These are phyloP conservation scores for Coelastrella sp. DNA, from an alignment of 139 green algal species.

Conservation along the genomic window DNA sequence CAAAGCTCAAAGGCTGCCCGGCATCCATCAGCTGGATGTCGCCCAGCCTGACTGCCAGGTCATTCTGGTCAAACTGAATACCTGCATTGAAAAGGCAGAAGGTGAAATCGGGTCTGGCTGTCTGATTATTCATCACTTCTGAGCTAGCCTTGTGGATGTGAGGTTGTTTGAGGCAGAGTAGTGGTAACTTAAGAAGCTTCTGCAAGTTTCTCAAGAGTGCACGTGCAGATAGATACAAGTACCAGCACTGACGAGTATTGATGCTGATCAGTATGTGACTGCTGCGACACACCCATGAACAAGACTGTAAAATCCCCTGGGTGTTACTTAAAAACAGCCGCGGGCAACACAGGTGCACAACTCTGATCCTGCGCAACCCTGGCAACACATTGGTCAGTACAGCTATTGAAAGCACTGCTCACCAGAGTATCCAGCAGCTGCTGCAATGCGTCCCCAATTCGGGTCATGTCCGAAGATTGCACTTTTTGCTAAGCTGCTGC, in stretches of 20 bases:
- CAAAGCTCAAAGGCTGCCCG: conserved; percentile 95
- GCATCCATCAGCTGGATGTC: conserved; percentile 90
- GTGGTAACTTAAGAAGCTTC: no score
- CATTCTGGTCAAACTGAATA: conserved; percentile 87
- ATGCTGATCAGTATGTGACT: no score
- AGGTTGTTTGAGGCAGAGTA: no score
- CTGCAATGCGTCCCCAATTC: conserved; percentile 99
- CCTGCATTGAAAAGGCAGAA: conserved; percentile 68
- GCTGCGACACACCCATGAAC: no score
- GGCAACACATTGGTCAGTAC: no score
- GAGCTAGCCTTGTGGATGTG: no score
- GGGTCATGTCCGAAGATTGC: conserved; percentile 98
- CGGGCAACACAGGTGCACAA: neutral
- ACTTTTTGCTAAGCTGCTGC: conserved; percentile 91
- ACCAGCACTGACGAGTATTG: no score
- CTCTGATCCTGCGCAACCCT: no score
- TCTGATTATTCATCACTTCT: neutral
- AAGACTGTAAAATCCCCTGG: no score
- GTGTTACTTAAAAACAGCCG: no score
- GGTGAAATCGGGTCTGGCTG: neutral
- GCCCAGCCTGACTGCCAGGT: conserved; percentile 89
- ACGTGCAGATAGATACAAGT: no score
- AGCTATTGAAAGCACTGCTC: neutral
- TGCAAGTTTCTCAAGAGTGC: no score
- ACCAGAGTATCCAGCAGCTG: conserved; percentile 94